Evolutionary conservation across 1,284 basidiomycete species (phyloP), one percentile per base, ranked within the genome.

Genomic region (Chondrostereum purpureum): DNA sequence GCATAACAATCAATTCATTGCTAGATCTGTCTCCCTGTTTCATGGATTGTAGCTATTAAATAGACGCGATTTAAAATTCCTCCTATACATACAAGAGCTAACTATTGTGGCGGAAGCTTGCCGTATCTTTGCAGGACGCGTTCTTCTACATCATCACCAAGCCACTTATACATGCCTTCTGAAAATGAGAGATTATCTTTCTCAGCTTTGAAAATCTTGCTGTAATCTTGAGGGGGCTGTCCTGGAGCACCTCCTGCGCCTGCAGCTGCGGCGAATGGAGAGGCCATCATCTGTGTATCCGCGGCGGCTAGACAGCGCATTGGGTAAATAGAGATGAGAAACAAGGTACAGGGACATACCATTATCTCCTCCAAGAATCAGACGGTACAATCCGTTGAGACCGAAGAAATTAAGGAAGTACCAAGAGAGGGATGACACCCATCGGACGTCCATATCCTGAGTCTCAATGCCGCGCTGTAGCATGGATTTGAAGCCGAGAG

Each of bases 331-430:
- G 34, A 44, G 12, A 39, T 50, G 43, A 20, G 39, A 39, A 42
- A 47, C 36, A 34, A 46, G 45, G 42, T 4, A 40, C 48, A 47
- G 36, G 31, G 22, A 69, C 83, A 59, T 56, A 95, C 93, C 78
- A 59, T 96, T 95, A 50, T 93, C 91, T 40, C 80, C 79, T 5
- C 96, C 96, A 47, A 99, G 82, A 44, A 99, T 80, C 45, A 98
- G 81, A 48, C 88, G 85, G 72, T 97, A 98, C 11, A 99, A 69
- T 13, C 94, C 93, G 59, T 97, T 98, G 48, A 99, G 71, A 44
- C 96, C 96, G 62, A 99, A 99, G 63, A 98, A 89, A 70, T 97
- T 98, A 56, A 99, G 80, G 67, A 99, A 99, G 69, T 99, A 99
- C 96, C 96, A 99, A 21, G 92, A 95, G 48, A 99, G 73, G 8